Evolutionary conservation across 2,329 filamentous ascomycete species (phyloP), one percentile per base, ranked within the genome.

Genomic region (Alternaria incomplexa): DNA sequence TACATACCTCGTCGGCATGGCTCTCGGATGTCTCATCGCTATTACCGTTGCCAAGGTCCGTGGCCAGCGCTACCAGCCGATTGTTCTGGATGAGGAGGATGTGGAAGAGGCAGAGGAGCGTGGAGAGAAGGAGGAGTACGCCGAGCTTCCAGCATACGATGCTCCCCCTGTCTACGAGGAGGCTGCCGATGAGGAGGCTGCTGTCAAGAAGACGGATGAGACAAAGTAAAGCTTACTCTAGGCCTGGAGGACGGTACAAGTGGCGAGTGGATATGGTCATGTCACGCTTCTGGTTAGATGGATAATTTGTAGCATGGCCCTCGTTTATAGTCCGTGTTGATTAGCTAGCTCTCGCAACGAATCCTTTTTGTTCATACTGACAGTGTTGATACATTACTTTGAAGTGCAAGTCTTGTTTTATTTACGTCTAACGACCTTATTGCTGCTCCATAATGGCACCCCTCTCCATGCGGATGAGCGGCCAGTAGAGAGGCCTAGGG

Each of bases 1-100:
- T 28, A 88, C 90, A 66, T 90, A 90, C 78, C 77, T 91, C 44
- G 75, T 92, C 50, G 90, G 89, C 58, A 90, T 93, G 85, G 80
- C 89, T 61, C 77, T 90, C 44, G 90, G 89, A 65, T 88, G 87
- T 54, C 70, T 90, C 56, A 82, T 89, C 57, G 85, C 90, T 55
- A 87, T 86, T 61, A 53, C 89, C 25, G 87, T 87, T 82, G 85
- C 87, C 65, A 79, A 84, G 64, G 75, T 89, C 64, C 85, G 87
- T 56, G 82, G 84, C 52, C 79, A 80, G 48, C 56, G 64, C 40
- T 80, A 80, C 64, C 72, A 76, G 66, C 66, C 68, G n/a, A 69
- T 80, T 48, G 69, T 73, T n/a, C 64, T 72, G 17, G 73, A 77
- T 13, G 75, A 78, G 50, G 74, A 76, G 5, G 73, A 77, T 25